phyloP scores from a whole-genome alignment of 768 basidiomycete genomes.

The Kwoniella heveanensis region DNA sequence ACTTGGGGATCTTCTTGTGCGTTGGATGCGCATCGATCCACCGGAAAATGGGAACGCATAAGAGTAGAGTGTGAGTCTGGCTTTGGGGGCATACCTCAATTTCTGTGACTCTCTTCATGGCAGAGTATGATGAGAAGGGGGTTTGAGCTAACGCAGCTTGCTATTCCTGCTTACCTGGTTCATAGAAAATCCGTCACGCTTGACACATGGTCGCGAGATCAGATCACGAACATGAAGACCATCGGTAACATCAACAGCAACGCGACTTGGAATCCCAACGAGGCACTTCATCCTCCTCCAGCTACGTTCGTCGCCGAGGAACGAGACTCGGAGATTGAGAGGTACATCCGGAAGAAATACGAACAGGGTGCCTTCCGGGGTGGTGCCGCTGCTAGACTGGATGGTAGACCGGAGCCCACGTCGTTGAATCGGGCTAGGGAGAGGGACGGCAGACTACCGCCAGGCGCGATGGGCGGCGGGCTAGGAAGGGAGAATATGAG shows the following conservation, averaged over 20 bases:
- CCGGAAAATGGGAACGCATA: constrained; percentile 90
- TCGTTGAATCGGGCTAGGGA: constrained; percentile 40
- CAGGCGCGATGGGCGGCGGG: neutral
- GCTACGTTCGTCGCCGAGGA: constrained; percentile 69
- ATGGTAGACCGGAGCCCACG: constrained; percentile 23
- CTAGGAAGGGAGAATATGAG: constrained; percentile 20
- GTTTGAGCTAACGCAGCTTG: no score
- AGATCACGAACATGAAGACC: constrained; percentile 64
- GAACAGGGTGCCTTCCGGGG: constrained; percentile 49
- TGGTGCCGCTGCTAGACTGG: constrained; percentile 7
- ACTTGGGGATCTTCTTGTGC: constrained; percentile 70
- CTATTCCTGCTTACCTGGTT: neutral
- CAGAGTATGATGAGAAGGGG: no score
- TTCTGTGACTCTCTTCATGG: neutral
- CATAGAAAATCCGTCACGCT: constrained; percentile 83
- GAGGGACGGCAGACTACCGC: constrained; percentile 26
- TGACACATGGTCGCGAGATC: constrained; percentile 60
- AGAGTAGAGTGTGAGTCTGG: constrained; percentile 81
- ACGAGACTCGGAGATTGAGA: constrained; percentile 86
- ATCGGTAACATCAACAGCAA: constrained; percentile 84
- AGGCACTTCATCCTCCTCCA: constrained; percentile 72
- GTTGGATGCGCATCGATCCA: constrained; percentile 87
- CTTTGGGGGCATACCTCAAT: no score
- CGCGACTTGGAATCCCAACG: constrained; percentile 77
- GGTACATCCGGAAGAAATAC: constrained; percentile 77